phyloP scores from a whole-genome alignment of 176 grass and related monocot genomes.

The Hsuehochloa calcarea region DNA sequence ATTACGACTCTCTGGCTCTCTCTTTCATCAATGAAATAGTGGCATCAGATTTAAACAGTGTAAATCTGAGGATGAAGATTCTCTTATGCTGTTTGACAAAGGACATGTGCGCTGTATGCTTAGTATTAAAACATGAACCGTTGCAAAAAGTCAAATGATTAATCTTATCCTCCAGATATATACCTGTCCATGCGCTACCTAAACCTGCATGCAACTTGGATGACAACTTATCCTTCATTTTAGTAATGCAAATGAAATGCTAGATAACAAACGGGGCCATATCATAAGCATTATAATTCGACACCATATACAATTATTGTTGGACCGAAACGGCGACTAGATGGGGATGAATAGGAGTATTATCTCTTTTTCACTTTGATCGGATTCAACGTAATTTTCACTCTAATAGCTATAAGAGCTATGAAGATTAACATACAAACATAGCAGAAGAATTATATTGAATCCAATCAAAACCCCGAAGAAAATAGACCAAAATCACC shows the following conservation, averaged over 20 bases:
- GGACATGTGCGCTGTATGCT: neutral
- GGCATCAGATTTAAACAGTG: neutral
- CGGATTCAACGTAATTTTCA: no score
- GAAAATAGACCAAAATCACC: no score
- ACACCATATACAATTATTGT: neutral
- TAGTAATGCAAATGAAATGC: constrained; percentile 7
- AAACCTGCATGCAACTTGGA: constrained; percentile 20
- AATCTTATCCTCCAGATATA: neutral
- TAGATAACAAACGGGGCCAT: neutral
- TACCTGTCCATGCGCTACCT: constrained; percentile 25
- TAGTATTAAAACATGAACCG: constrained; percentile 1
- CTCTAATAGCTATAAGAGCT: no score
- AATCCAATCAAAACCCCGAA: no score
- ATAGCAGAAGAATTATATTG: no score
- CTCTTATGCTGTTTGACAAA: neutral
- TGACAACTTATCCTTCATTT: constrained; percentile 24
- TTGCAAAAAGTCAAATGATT: constrained; percentile 11
- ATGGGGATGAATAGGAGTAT: no score
- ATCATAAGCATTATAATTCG: constrained; percentile 10
- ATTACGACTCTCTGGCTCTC: neutral
- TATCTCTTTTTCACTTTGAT: no score
- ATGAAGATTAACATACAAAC: no score
- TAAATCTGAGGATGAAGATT: constrained; percentile 9
- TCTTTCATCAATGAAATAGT: neutral
- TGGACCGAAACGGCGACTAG: no score